Conservation (phyloP, 2,329 filamentous ascomycete genomes). For the Arachnomyces sp. region DNA sequence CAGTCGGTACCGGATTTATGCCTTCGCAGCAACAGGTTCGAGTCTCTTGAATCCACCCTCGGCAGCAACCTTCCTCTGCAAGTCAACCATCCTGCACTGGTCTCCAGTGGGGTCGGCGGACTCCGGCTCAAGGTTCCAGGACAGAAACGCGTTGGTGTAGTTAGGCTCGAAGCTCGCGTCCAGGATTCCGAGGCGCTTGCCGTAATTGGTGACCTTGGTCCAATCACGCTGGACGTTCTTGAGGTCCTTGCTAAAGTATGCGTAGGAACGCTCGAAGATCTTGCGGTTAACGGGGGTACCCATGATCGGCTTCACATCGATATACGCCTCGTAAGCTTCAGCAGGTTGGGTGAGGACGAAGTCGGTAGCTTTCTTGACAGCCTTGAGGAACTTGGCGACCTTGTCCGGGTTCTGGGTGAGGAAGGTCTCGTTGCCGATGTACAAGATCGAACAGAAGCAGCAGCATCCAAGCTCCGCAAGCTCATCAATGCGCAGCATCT, state of each 20-base stretch:
- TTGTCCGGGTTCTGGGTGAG: constrained; percentile 57
- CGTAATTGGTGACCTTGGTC: constrained; percentile 68
- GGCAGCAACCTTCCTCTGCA: constrained; percentile 59
- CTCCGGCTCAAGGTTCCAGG: constrained; percentile 57
- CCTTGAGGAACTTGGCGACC: constrained; percentile 59
- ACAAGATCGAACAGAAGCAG: constrained; percentile 75
- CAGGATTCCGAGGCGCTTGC: constrained; percentile 62
- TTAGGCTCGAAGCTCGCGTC: constrained; percentile 58
- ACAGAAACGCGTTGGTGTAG: constrained; percentile 64
- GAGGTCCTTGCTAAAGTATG: constrained; percentile 65
- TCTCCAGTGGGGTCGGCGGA: constrained; percentile 61
- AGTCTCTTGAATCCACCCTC: constrained; percentile 51
- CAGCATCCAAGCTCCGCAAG: constrained; percentile 72
- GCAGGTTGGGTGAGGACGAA: constrained; percentile 58
- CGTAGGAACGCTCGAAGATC: constrained; percentile 71
- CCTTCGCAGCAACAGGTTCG: constrained; percentile 13
- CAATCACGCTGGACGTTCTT: constrained; percentile 70
- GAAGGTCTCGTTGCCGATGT: constrained; percentile 70
- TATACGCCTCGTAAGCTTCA: constrained; percentile 58
- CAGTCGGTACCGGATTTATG: too few species aligned
- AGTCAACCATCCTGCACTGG: constrained; percentile 62
- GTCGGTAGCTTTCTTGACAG: constrained; percentile 67
- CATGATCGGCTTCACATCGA: constrained; percentile 65
- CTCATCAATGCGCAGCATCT: constrained; percentile 75
- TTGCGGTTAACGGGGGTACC: constrained; percentile 60